Evolutionary conservation across 75 land plant genomes (phyloP).

Genomic region (Pinus albicaulis): DNA sequence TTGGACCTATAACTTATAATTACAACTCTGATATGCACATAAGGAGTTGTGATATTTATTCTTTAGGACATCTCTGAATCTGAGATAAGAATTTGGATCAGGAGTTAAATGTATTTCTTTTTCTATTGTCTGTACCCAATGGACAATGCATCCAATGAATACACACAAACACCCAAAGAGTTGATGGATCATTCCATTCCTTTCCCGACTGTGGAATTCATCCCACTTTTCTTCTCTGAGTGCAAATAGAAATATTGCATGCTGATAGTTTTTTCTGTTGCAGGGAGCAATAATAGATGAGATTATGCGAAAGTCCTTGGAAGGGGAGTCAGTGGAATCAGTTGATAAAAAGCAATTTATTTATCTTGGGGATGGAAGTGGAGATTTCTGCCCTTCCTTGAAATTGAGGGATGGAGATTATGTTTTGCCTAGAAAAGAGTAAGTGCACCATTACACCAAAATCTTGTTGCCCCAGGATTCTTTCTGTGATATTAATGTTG

Average conservation of each 20-base stretch:
- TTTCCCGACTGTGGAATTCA: too few species aligned
- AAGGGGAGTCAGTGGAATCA: neutral
- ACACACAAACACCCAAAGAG: too few species aligned
- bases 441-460: neutral
- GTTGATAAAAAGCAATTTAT: conserved; percentile 19
- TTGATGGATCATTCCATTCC: too few species aligned
- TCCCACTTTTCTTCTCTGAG: neutral
- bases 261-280: neutral
- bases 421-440: conserved; percentile 54
- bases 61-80: neutral
- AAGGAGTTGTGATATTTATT: too few species aligned
- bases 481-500: too few species aligned
- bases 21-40: too few species aligned
- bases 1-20: too few species aligned
- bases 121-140: neutral
- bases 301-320: neutral
- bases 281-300: conserved; percentile 2
- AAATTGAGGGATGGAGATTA: conserved; percentile 30
- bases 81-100: too few species aligned
- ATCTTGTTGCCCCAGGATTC: neutral
- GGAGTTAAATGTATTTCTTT: neutral
- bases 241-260: neutral
- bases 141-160: neutral
- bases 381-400: conserved; percentile 61
- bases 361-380: conserved; percentile 59